Base-by-base conservation (phyloP, 2,329 filamentous ascomycete species). In the Cadophora gregata region DNA sequence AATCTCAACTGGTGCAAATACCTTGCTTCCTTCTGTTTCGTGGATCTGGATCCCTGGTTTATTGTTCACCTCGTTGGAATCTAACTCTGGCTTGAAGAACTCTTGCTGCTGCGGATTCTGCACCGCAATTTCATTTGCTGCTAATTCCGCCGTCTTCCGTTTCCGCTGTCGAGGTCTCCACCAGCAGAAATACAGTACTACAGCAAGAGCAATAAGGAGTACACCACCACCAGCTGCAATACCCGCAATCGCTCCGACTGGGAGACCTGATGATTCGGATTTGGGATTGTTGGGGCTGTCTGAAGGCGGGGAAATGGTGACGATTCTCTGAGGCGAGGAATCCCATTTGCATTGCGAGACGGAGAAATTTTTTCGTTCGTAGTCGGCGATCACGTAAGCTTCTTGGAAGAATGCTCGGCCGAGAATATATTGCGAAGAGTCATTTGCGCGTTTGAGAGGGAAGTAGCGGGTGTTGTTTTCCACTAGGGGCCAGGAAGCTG, bases 371-470 rank as follows among this genome's bases (percentile, higher is more conserved):
- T 71, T 70, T 12, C 78, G 77, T 65, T 81, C 79, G 66, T 80
- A 81, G 69, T 81, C 78, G 33, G 75, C 78, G 29, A 69, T 64
- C 1, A 68, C 55, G n/a, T 71, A 72, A 19, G 76, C 75, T 70
- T 80, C 79, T 70, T 80, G 79, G 31, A 80, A 72, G 64, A 80
- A 80, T 4, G 73, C 71, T 60, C 79, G 72, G 25, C 79, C 78
- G 38, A 80, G 72, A 8, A 75, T 78, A 66, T 77, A 79, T 67
- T 79, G 77, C n/a, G 74, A 74, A 4, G 68, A 67, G 56, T 77
- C 75, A 0, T 70, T 67, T 6, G 78, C 75, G 56, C 70, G 73
- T 50, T 77, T 75, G 9, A 81, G 67, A 4, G 79, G 79, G 63
- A 80, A 80, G 69, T 80, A 81, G 4, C 67, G 62, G 4, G 75